Evolutionary conservation across 169 alveolate genomes (phyloP), one percentile per base, ranked within the genome.

Genomic region (Plasmodium falciparum): DNA sequence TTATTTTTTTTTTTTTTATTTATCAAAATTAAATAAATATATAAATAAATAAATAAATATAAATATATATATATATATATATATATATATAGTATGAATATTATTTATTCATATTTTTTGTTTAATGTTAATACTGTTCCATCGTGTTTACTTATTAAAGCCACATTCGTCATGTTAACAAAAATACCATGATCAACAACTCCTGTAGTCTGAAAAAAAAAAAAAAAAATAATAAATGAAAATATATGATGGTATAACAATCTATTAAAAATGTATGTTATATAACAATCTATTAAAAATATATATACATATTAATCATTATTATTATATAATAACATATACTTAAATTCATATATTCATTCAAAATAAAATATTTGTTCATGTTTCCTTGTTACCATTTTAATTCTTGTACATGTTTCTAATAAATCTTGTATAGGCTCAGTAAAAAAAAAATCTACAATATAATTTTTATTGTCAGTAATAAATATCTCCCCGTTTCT

Each of bases 131-230:
- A 63, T 15, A 93, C 73, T 24, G 94, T 62, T 33, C 97, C 97
- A 26, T 94, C 94, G 5, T 78, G 69, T 70, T 92, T 93, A 56
- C 95, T 95, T 22, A 95, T 90, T 75, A 95, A 75, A 49, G 95
- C 95, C 12, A 88, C 86, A 17, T 93, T 80, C 13, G 95, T 92
- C 94, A 95, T 88, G 73, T 91, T 92, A 49, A 94, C 70, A 83
- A 95, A 95, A 43, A 95, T 74, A 3, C 97, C 97, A 29, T 91
- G 88, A 62, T 95, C 95, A 12, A 95, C 95, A 20, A 95, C 97
- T 6, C 97, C 97, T 11, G 93, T 95, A 3, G 94, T 69, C 96
- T 94, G 88, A 12, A 45, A 54, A 47, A 69, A 12, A 62, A 12
- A 9, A 20, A 45, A 1, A 45, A 1, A 17, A n/a, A 12, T 49